phyloP scores from a whole-genome alignment of 768 basidiomycete species.

The Boletus tomentosulus region DNA sequence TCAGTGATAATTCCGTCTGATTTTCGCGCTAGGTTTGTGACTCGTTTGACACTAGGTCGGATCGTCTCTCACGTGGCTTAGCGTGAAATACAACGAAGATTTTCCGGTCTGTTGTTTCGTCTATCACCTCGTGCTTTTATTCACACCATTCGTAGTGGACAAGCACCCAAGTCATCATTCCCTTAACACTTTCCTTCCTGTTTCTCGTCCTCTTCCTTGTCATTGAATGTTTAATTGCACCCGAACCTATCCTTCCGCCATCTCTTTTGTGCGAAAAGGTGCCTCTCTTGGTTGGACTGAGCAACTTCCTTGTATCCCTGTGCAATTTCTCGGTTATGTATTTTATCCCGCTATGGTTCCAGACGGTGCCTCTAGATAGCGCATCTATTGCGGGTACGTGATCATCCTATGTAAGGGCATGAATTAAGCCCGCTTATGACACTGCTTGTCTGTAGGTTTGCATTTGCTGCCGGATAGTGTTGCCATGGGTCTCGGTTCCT shows the following conservation, averaged over 20 bases:
- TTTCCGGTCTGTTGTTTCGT: conserved; percentile 41
- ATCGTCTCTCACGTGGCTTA: conserved; percentile 65
- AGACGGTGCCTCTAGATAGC: conserved; percentile 65
- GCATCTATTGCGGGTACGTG: conserved; percentile 58
- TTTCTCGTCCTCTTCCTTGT: conserved; percentile 53
- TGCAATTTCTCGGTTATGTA: conserved; percentile 77
- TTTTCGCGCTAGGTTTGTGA: not conserved
- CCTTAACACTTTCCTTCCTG: conserved; percentile 40
- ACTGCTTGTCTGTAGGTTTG: conserved; percentile 29
- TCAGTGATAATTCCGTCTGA: conserved; percentile 27
- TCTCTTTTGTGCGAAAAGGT: conserved; percentile 61
- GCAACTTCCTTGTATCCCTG: conserved; percentile 67
- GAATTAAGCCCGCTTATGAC: not conserved
- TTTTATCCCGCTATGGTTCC: conserved; percentile 80
- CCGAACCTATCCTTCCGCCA: conserved; percentile 69
- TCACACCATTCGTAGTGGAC: conserved; percentile 44
- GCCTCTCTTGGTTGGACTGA: conserved; percentile 64
- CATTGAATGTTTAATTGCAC: conserved; percentile 56
- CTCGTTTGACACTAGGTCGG: conserved; percentile 37
- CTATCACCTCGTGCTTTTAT: not conserved
- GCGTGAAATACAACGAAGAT: conserved; percentile 64
- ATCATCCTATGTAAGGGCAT: not conserved
- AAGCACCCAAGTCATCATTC: conserved; percentile 46
- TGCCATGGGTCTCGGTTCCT: conserved; percentile 45
- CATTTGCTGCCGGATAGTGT: conserved; percentile 50